These are phyloP conservation scores for Neoarthrinium moseri DNA, from an alignment of 2,329 filamentous ascomycete species.

Conservation along the genomic window DNA sequence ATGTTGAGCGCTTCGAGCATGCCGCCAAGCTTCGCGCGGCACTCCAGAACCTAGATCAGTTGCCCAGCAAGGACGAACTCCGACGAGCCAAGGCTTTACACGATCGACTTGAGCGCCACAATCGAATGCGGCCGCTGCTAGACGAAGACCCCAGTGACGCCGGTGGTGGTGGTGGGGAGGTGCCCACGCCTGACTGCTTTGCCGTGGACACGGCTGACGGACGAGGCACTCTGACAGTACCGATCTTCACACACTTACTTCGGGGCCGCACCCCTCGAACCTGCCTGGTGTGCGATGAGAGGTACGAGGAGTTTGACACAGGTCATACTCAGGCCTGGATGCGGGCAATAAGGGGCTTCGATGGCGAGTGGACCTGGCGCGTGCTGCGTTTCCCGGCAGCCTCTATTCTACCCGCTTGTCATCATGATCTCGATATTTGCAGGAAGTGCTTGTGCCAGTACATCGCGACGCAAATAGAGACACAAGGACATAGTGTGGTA, in stretches of 20 bases:
- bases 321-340: constrained; percentile 7
- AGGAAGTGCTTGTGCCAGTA: constrained; percentile 10
- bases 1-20: constrained; percentile 3
- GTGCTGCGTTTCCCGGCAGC: constrained; percentile 11
- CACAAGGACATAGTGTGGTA: constrained; percentile 38
- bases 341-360: constrained; percentile 7
- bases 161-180: neutral
- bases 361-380: constrained; percentile 16
- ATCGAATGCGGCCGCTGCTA: constrained; percentile 9
- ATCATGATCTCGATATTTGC: constrained; percentile 12
- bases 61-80: constrained; percentile 8
- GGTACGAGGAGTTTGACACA: constrained; percentile 7
- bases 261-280: neutral
- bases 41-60: constrained; percentile 7
- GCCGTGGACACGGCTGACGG: constrained; percentile 9
- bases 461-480: constrained; percentile 30
- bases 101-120: constrained; percentile 9
- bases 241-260: constrained; percentile 11
- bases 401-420: constrained; percentile 11
- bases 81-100: constrained; percentile 11
- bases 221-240: constrained; percentile 3
- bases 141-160: neutral
- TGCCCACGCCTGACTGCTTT: neutral
- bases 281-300: constrained; percentile 13
- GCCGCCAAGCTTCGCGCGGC: constrained; percentile 6